phyloP scores from a whole-genome alignment of 345 rosid genomes.

The Punica granatum region DNA sequence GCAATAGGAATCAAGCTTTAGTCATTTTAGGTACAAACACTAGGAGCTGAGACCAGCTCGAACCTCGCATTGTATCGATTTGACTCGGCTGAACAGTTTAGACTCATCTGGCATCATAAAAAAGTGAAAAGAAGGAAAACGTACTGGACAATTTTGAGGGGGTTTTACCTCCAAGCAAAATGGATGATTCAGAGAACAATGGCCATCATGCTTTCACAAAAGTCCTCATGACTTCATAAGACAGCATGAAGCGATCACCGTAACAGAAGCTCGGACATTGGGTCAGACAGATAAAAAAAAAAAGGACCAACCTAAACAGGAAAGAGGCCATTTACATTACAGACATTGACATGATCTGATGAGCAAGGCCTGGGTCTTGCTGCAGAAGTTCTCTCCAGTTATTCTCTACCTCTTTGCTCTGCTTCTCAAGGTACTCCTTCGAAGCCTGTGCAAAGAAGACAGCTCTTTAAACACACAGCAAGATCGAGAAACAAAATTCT shows the following conservation, averaged over 20 bases:
- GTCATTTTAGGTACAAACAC: too few relatives aligned
- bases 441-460: conserved; percentile 38
- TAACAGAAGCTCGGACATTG: background rate
- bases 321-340: background rate
- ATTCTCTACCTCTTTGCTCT: conserved; percentile 71
- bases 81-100: too few relatives aligned
- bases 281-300: background rate
- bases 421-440: conserved; percentile 89
- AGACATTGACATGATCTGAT: conserved; percentile 77
- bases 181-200: too few relatives aligned
- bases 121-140: too few relatives aligned
- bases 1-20: too few relatives aligned
- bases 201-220: too few relatives aligned
- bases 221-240: background rate
- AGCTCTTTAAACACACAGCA: background rate
- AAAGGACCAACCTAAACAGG: background rate
- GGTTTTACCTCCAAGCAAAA: too few relatives aligned
- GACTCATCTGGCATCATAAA: too few relatives aligned
- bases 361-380: conserved; percentile 89
- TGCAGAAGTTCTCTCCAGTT: conserved; percentile 84
- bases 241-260: background rate
- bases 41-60: too few relatives aligned
- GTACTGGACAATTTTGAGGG: too few relatives aligned
- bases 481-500: background rate
- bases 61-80: too few relatives aligned